phyloP scores from a whole-genome alignment of 202 grass and related monocot species.

The Sporobolus alterniflorus region DNA sequence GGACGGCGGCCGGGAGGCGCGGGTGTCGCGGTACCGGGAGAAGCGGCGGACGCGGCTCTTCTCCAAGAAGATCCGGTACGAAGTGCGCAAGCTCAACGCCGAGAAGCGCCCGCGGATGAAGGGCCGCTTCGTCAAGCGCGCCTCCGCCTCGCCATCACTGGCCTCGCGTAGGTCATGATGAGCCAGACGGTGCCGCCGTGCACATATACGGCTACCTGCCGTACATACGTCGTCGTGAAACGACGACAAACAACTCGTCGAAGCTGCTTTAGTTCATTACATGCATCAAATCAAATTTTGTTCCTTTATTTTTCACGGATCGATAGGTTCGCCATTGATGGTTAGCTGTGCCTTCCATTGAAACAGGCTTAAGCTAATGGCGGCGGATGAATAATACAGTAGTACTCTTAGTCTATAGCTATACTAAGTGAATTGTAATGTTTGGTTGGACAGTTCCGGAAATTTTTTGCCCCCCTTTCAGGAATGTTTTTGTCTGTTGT shows the following conservation, averaged over 20 bases:
- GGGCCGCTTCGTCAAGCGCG: slow-evolving; percentile 90
- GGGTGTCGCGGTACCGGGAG: slow-evolving; percentile 89
- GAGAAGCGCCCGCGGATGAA: slow-evolving; percentile 98
- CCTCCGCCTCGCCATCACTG: slow-evolving; percentile 22
- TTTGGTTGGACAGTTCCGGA: slow-evolving; percentile 20
- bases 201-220: background rate
- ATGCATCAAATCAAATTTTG: background rate
- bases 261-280: slow-evolving; percentile 52
- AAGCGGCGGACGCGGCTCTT: slow-evolving; percentile 94
- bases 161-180: slow-evolving; percentile 26
- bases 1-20: slow-evolving; percentile 71
- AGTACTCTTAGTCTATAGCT: slow-evolving; percentile 8
- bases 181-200: background rate
- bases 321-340: background rate
- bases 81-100: slow-evolving; percentile 97
- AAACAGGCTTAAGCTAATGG: background rate
- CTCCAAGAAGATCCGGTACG: slow-evolving; percentile 98
- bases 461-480: background rate
- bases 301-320: background rate
- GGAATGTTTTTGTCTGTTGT: background rate
- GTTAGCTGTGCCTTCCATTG: slow-evolving; percentile 12
- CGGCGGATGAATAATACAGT: slow-evolving; percentile 17
- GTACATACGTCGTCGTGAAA: slow-evolving; percentile 5
- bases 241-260: slow-evolving; percentile 50
- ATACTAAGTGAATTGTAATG: slow-evolving; percentile 28